Conservation (phyloP, 2,329 filamentous ascomycete genomes). For the Colletotrichum gigasporum region DNA sequence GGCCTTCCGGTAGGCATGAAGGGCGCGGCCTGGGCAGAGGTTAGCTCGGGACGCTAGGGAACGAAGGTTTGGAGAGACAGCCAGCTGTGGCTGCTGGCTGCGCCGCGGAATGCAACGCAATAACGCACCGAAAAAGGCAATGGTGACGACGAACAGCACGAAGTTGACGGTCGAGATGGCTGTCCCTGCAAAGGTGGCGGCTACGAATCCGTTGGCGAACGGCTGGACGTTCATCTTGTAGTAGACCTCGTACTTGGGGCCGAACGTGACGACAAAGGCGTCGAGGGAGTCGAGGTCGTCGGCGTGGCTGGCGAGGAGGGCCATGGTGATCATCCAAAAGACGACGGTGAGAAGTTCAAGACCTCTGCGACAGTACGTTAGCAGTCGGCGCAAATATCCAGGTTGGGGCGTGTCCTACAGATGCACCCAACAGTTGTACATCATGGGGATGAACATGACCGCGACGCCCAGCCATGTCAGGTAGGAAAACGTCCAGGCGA, state of each 20-base stretch:
- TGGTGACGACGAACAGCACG: slow-evolving; percentile 30
- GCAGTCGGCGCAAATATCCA: background rate
- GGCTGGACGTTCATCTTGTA: slow-evolving; percentile 30
- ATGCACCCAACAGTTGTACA: slow-evolving; percentile 35
- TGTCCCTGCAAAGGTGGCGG: slow-evolving; percentile 31
- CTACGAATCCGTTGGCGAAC: slow-evolving; percentile 28
- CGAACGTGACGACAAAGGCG: slow-evolving; percentile 28
- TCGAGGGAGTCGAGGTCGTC: slow-evolving; percentile 33
- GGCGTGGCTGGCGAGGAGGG: slow-evolving; percentile 31
- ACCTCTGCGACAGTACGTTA: slow-evolving; percentile 8
- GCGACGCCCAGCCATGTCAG: slow-evolving; percentile 32
- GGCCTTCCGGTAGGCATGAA: slow-evolving; percentile 24
- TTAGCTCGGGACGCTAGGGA: slow-evolving; percentile 12
- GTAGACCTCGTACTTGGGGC: slow-evolving; percentile 29
- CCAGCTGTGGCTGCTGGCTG: background rate
- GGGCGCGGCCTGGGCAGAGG: slow-evolving; percentile 20
- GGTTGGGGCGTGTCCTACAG: slow-evolving; percentile 11
- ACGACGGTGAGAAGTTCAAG: slow-evolving; percentile 32
- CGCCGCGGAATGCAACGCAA: background rate
- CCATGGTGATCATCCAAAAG: slow-evolving; percentile 33
- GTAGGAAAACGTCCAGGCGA: slow-evolving; percentile 33
- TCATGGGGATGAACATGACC: slow-evolving; percentile 29
- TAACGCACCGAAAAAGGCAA: slow-evolving; percentile 28
- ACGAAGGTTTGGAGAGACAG: background rate
- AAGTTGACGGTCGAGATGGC: slow-evolving; percentile 26